Percentiles rank a stretch among this genome's conserved stretches.
phyloP scores from a whole-genome alignment of 176 grass and related monocot genomes.

The Aegilops tauschii region DNA sequence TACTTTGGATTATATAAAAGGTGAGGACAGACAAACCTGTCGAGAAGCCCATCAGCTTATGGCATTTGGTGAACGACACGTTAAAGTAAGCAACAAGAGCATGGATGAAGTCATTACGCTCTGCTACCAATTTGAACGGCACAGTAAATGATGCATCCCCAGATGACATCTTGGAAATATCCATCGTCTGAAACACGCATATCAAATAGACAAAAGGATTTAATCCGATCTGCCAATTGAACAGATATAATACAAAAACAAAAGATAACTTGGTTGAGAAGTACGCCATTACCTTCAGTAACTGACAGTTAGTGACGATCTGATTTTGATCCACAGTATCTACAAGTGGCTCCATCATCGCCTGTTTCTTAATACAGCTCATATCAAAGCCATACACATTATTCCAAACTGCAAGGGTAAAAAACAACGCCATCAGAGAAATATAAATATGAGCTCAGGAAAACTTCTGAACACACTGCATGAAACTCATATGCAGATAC shows the following conservation, averaged over 20 bases:
- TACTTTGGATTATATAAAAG: neutral
- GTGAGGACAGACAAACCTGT: slow-evolving; percentile 50
- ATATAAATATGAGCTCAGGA: neutral
- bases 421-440: neutral
- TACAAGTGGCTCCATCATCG: slow-evolving; percentile 92
- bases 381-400: slow-evolving; percentile 98
- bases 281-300: slow-evolving; percentile 56
- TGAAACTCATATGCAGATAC: neutral
- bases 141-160: slow-evolving; percentile 85
- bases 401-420: slow-evolving; percentile 67
- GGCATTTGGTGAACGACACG: slow-evolving; percentile 92
- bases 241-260: neutral
- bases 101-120: slow-evolving; percentile 91
- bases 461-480: neutral
- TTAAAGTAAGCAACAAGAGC: slow-evolving; percentile 94
- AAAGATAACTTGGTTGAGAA: neutral
- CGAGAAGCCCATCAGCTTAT: slow-evolving; percentile 91
- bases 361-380: slow-evolving; percentile 98
- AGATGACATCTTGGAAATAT: slow-evolving; percentile 90
- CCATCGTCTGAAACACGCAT: slow-evolving; percentile 69
- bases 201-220: neutral
- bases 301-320: slow-evolving; percentile 86
- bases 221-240: neutral
- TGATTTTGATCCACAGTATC: slow-evolving; percentile 87
- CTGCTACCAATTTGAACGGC: slow-evolving; percentile 86